Evolutionary conservation across 164 flowering plant genomes (phyloP), one percentile per base, ranked within the genome.

Genomic region (Berberis vulgaris): DNA sequence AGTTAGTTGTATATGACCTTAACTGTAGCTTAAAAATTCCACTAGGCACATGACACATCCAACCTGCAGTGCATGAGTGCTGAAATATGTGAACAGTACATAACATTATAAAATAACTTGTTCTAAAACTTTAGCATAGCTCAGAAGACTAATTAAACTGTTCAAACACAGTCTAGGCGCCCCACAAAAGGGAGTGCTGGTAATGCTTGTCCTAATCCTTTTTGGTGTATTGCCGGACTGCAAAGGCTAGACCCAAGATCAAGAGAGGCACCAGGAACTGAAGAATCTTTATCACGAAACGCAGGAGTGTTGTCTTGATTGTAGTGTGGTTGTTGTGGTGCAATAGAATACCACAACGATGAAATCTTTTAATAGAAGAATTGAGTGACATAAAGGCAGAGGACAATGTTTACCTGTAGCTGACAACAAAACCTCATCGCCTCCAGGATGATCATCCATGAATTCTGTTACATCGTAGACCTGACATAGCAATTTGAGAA

Each of bases 381-480:
- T 10, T 47, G n/a, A 52, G 26, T 26, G 26, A 26, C 26, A 26
- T 26, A 26, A 26, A 26, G 26, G 26, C 26, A 26, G 54, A 52
- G 13, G n/a, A 10, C 8, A 8, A 46, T 52, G 13, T 45, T 67
- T 78, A 91, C 97, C 96, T 46, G 91, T 88, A 44, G 91, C 80
- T 42, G 96, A 73, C 26, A 91, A 71, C 74, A 91, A 67, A 60
- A 91, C 93, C 72, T 91, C 97, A 66, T 83, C 88, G 8, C 97
- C 96, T 61, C 97, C 96, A n/a, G 97, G 97, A 73, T 91, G 97
- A 71, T 91, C 94, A 43, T 88, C 90, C 94, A 91, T 88, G 75
- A 88, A 91, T 45, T 85, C 69, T 12, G 94, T 83, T 43, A 88
- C 89, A 80, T 91, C 94, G 74, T 88, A 91, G 54, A 89, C 96